Conservation (phyloP, 192 early-diverging fungal species). For the Podochytrium sp. region DNA sequence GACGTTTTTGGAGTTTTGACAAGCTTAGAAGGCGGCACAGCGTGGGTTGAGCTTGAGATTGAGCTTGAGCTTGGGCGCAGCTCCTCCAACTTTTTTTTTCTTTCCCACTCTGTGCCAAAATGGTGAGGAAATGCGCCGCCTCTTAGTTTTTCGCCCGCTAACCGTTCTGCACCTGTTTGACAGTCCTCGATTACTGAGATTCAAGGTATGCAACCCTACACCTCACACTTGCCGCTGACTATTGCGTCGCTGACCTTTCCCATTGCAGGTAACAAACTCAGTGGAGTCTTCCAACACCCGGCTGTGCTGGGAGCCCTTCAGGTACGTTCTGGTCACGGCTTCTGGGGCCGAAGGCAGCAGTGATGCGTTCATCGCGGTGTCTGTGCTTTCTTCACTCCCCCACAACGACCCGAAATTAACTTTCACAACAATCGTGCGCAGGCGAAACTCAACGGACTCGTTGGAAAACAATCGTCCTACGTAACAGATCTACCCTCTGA, state of each 20-base stretch:
- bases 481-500: conserved; percentile 61
- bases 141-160: neutral
- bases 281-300: conserved; percentile 42
- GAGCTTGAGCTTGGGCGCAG: neutral
- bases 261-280: conserved; percentile 30
- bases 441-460: conserved; percentile 75
- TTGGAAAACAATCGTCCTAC: conserved; percentile 69
- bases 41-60: neutral
- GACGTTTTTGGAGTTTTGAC: neutral
- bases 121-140: neutral
- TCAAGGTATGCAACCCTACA: conserved; percentile 9
- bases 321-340: conserved; percentile 14
- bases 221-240: neutral
- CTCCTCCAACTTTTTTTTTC: conserved; percentile 3
- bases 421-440: too few species aligned
- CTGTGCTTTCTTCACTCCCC: neutral
- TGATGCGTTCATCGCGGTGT: too few species aligned
- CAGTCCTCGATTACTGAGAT: conserved; percentile 13
- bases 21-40: neutral
- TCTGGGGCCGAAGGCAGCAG: neutral
- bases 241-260: neutral
- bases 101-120: neutral
- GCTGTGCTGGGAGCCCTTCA: conserved; percentile 42
- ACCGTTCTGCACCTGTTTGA: neutral
- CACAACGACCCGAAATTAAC: too few species aligned